Evolutionary conservation across 805 yeast genomes (phyloP), one percentile per base, ranked within the genome.

Genomic region (Ascoidea asiatica): DNA sequence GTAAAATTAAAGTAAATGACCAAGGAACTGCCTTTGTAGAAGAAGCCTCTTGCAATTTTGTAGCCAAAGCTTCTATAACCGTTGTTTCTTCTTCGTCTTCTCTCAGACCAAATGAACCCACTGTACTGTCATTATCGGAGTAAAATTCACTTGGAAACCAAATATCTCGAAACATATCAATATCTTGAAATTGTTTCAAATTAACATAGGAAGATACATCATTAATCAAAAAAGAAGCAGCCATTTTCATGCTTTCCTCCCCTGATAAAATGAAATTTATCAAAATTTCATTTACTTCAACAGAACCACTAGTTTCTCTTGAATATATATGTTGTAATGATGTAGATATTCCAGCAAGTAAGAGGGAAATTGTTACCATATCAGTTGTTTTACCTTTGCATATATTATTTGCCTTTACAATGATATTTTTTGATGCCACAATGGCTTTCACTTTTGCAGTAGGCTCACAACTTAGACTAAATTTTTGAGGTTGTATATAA

Each of bases 271-370:
- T 63, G n/a, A 73, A 66, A 4, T 70, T 69, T 11, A 76, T 29
- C 41, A 77, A 55, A 8, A 80, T 56, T 39, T 69, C 65, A 17
- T 75, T 67, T 6, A 76, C 49, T 1, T 57, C 52, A 22, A 85
- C 59, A 2, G 83, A 78, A 0, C 94, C 95, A 66, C 95, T 87
- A 0, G 82, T 72, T 50, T 87, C 95, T 49, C 95, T 74, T 0
- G 97, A 90, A 56, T 86, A 92, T 15, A 85, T 78, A 59, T 92
- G 98, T 54, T 87, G 95, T 35, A 92, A 63, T 0, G 89, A 78
- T 0, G 90, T 83, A 19, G 73, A 67, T 4, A 87, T 60, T 2
- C 75, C 68, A n/a, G 69, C 67, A 17, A 87, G 49, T 15, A 70
- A 66, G 2, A 78, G 56, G 0, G 77, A 57, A 4, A 73, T 58